phyloP scores from a whole-genome alignment of 148 eudicot species.

The Rhododendron henanense region DNA sequence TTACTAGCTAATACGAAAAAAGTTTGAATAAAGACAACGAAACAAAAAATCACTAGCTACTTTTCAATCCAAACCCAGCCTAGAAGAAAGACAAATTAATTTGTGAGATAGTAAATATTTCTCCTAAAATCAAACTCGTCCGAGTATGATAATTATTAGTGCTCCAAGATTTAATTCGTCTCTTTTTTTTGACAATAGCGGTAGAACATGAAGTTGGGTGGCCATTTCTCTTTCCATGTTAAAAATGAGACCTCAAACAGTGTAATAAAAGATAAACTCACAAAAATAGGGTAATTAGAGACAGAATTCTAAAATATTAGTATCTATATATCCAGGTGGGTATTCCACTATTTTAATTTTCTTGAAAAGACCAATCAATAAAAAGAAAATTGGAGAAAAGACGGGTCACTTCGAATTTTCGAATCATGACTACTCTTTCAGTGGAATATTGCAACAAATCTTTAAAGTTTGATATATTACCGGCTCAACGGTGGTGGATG shows the following conservation, averaged over 20 bases:
- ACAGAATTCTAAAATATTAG: background rate
- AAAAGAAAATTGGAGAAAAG: background rate
- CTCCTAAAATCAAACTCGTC: background rate
- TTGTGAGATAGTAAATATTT: too few relatives aligned
- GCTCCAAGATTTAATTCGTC: background rate
- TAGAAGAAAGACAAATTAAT: too few relatives aligned
- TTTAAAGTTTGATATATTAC: background rate
- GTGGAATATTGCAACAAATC: background rate
- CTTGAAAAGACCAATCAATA: background rate
- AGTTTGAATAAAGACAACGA: too few relatives aligned
- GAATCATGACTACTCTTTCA: background rate
- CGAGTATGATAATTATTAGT: background rate
- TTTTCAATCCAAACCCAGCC: too few relatives aligned
- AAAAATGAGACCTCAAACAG: too few relatives aligned
- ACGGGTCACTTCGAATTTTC: background rate
- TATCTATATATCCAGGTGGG: background rate
- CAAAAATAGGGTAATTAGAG: background rate
- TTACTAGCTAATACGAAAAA: too few relatives aligned
- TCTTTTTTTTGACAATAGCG: background rate
- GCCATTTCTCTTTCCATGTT: background rate
- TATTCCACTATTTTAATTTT: background rate
- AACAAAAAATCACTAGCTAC: too few relatives aligned
- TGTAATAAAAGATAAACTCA: background rate
- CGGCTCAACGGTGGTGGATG: slow-evolving; percentile 16
- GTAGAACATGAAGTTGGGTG: background rate